These are phyloP conservation scores for Aureobasidium subglaciale DNA, from an alignment of 2,329 filamentous ascomycete genomes.

Conservation along the genomic window DNA sequence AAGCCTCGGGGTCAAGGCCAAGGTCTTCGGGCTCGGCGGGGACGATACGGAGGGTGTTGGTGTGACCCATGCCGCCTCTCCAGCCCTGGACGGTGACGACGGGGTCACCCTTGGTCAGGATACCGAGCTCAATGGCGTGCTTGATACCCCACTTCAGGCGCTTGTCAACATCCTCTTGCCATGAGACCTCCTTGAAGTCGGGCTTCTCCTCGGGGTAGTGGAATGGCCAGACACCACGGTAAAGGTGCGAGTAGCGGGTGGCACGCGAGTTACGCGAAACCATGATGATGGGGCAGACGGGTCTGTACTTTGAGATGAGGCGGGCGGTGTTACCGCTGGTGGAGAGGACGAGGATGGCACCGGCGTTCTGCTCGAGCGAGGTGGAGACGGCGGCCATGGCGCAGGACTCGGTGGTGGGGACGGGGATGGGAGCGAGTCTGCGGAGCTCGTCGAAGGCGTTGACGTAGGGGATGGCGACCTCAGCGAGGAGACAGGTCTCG, in stretches of 20 bases:
- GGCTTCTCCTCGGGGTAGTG: constrained; percentile 88
- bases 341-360: constrained; percentile 91
- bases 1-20: constrained; percentile 43
- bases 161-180: constrained; percentile 98
- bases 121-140: constrained; percentile 74
- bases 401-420: constrained; percentile 84
- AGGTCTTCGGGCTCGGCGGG: constrained; percentile 42
- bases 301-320: constrained; percentile 95
- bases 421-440: constrained; percentile 72
- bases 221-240: constrained; percentile 98
- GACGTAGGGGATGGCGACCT: constrained; percentile 96
- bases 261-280: constrained; percentile 81
- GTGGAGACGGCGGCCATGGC: constrained; percentile 93
- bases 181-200: constrained; percentile 85
- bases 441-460: constrained; percentile 94
- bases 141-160: constrained; percentile 95
- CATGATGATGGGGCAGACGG: constrained; percentile 99
- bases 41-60: constrained; percentile 62
- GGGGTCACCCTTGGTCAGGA: constrained; percentile 64
- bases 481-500: constrained; percentile 91
- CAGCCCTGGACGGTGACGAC: constrained; percentile 84
- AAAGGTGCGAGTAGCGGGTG: constrained; percentile 85
- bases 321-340: constrained; percentile 91
- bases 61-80: constrained; percentile 88
- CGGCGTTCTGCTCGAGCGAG: constrained; percentile 91